Evolutionary conservation across 495 filamentous ascomycete genomes (phyloP).

Genomic region (Talaromyces thailandensis): DNA sequence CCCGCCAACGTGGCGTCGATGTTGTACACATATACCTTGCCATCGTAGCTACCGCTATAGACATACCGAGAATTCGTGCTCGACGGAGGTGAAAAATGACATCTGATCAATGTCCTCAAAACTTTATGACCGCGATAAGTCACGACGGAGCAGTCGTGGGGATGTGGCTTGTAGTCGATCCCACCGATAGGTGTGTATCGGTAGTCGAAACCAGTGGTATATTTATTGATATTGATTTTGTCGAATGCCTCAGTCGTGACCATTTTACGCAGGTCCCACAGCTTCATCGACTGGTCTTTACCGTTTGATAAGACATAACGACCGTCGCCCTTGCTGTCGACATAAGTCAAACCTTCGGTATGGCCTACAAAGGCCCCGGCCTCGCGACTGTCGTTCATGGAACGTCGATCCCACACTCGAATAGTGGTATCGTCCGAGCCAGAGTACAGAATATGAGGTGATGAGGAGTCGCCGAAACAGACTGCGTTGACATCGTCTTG

Average conservation of each 20-base stretch:
- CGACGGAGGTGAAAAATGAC: constrained; percentile 86
- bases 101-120: constrained; percentile 81
- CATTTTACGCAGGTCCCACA: constrained; percentile 89
- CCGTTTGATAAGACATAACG: constrained; percentile 89
- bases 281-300: constrained; percentile 95
- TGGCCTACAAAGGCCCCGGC: constrained; percentile 92
- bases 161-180: constrained; percentile 63
- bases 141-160: constrained; percentile 83
- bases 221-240: constrained; percentile 39
- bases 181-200: constrained; percentile 61
- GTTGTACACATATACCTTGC: constrained; percentile 86
- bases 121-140: constrained; percentile 88
- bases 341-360: constrained; percentile 88
- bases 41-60: constrained; percentile 82
- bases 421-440: constrained; percentile 67
- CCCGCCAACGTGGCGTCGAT: constrained; percentile 82
- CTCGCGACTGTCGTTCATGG: constrained; percentile 76
- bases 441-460: constrained; percentile 92
- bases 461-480: constrained; percentile 82
- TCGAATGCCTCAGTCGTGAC: constrained; percentile 60
- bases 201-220: constrained; percentile 76
- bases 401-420: constrained; percentile 93
- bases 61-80: constrained; percentile 90
- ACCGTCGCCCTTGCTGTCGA: constrained; percentile 94
- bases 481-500: constrained; percentile 92